These are phyloP conservation scores for Nadsonia fulvescens DNA, from an alignment of 805 yeast genomes.

Conservation along the genomic window DNA sequence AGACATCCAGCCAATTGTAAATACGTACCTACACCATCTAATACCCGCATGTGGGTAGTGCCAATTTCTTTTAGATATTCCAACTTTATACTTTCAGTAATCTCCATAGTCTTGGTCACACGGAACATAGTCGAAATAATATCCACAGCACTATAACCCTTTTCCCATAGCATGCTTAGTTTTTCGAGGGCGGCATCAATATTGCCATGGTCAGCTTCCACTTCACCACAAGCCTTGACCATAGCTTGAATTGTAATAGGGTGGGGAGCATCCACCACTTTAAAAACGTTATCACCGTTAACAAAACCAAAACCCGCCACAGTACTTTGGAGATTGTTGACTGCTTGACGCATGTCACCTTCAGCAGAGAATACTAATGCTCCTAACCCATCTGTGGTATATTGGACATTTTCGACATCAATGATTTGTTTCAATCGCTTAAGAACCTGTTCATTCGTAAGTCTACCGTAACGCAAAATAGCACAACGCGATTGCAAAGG, in stretches of 20 bases:
- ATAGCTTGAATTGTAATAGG: slow-evolving; percentile 67
- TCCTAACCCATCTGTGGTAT: slow-evolving; percentile 76
- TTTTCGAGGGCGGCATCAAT: slow-evolving; percentile 51
- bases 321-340: slow-evolving; percentile 84
- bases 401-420: slow-evolving; percentile 51
- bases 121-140: slow-evolving; percentile 80
- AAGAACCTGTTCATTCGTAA: slow-evolving; percentile 73
- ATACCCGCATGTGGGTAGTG: slow-evolving; percentile 72
- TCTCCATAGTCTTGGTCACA: slow-evolving; percentile 57
- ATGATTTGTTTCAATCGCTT: slow-evolving; percentile 56
- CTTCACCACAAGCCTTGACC: slow-evolving; percentile 26
- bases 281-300: slow-evolving; percentile 83
- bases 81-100: slow-evolving; percentile 48
- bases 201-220: slow-evolving; percentile 21
- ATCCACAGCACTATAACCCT: slow-evolving; percentile 88
- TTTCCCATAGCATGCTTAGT: slow-evolving; percentile 58
- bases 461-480: slow-evolving; percentile 63
- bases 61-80: slow-evolving; percentile 79
- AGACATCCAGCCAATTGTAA: slow-evolving; percentile 73
- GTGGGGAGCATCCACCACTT: slow-evolving; percentile 91
- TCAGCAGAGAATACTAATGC: slow-evolving; percentile 91
- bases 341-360: slow-evolving; percentile 98
- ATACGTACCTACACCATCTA: slow-evolving; percentile 84
- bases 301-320: slow-evolving; percentile 87
- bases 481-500: slow-evolving; percentile 96